Percentiles rank a stretch among this genome's conserved stretches.
phyloP scores from a whole-genome alignment of 2,329 filamentous ascomycete species.

The Orbilia quercus region DNA sequence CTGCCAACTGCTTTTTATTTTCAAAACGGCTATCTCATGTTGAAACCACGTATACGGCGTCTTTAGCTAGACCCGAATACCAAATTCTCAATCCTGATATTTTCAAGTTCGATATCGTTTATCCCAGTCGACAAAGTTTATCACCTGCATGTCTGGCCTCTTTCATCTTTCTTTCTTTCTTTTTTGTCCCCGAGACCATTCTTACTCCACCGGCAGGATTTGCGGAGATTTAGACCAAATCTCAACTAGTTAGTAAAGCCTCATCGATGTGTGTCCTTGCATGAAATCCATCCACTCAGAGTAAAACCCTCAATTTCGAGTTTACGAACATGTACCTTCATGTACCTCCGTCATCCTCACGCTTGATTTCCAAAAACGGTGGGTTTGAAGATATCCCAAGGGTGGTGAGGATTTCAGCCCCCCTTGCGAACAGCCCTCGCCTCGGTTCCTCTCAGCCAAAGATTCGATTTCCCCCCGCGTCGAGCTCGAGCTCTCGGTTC shows the following conservation, averaged over 20 bases:
- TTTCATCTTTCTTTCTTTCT: constrained; percentile 16
- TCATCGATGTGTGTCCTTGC: constrained; percentile 30
- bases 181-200: constrained; percentile 7
- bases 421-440: constrained; percentile 7
- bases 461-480: constrained; percentile 17
- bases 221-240: constrained; percentile 54
- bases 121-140: constrained; percentile 5
- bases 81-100: constrained; percentile 7
- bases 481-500: constrained; percentile 21
- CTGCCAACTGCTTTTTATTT: neutral
- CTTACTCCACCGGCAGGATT: constrained; percentile 24
- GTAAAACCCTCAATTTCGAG: constrained; percentile 1
- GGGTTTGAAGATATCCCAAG: constrained; percentile 7
- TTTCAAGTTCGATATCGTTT: constrained; percentile 14
- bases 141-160: constrained; percentile 1
- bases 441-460: constrained; percentile 20
- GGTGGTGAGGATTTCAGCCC: no score
- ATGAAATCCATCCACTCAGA: constrained; percentile 17
- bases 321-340: constrained; percentile 38
- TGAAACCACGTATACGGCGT: neutral
- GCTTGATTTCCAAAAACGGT: constrained; percentile 17
- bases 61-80: neutral
- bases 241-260: constrained; percentile 27
- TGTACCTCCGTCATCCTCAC: constrained; percentile 30
- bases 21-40: neutral